Conservation (phyloP, 495 filamentous ascomycete species). For the Penicillium mononematosum region DNA sequence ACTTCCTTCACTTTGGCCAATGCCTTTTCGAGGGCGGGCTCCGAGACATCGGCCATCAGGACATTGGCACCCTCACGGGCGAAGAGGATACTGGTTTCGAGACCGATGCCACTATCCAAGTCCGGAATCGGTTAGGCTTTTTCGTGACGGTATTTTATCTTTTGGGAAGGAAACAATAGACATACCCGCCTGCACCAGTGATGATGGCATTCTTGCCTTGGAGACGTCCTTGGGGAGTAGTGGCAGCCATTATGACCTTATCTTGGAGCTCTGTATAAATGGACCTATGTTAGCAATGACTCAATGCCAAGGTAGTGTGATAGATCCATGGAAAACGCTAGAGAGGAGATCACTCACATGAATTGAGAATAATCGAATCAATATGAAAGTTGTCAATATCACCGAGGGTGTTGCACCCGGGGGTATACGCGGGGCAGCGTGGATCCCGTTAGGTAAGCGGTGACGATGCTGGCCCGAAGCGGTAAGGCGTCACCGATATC, state of each 20-base stretch:
- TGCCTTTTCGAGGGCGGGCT: slow-evolving; percentile 65
- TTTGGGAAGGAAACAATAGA: slow-evolving; percentile 21
- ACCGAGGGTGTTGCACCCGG: neutral
- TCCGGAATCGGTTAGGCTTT: slow-evolving; percentile 4
- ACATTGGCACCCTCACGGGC: slow-evolving; percentile 84
- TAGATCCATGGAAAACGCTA: neutral
- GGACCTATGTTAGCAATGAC: slow-evolving; percentile 14
- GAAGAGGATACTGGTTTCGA: slow-evolving; percentile 90
- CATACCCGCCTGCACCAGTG: slow-evolving; percentile 88
- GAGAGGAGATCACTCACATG: neutral
- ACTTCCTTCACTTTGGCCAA: slow-evolving; percentile 64
- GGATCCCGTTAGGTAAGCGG: slow-evolving; percentile 17
- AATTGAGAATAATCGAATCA: neutral
- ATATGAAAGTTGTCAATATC: neutral
- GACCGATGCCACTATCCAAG: slow-evolving; percentile 76
- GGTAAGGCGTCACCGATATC: slow-evolving; percentile 11
- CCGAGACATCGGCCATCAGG: slow-evolving; percentile 79
- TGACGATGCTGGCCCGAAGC: slow-evolving; percentile 5
- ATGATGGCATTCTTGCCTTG: slow-evolving; percentile 89
- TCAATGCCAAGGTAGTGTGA: neutral
- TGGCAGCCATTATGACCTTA: slow-evolving; percentile 17
- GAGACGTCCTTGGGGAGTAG: slow-evolving; percentile 54
- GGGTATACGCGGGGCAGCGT: slow-evolving; percentile 27
- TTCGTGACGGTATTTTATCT: neutral
- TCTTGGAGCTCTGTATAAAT: slow-evolving; percentile 2